phyloP scores from a whole-genome alignment of 352 stramenopile genomes.

The Phytophthora aleatoria region DNA sequence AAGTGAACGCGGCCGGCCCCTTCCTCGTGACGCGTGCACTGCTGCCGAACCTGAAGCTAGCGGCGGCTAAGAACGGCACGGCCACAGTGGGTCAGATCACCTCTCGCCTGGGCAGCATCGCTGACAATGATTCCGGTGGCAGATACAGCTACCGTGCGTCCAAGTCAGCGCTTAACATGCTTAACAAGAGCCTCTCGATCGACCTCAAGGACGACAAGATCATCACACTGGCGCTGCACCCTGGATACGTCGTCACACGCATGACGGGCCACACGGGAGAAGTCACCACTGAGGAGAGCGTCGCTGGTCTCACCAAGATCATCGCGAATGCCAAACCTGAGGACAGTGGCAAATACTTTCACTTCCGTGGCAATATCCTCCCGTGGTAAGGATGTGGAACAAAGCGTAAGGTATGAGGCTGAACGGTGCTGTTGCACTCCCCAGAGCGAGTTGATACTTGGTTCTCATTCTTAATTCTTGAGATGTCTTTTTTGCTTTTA shows the following conservation, averaged over 20 bases:
- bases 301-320: constrained; percentile 44
- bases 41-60: constrained; percentile 50
- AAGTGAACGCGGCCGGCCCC: constrained; percentile 53
- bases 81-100: constrained; percentile 54
- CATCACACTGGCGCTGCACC: constrained; percentile 46
- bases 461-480: too few relatives aligned
- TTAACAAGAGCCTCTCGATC: constrained; percentile 51
- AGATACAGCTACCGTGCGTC: constrained; percentile 73
- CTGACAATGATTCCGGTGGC: constrained; percentile 31
- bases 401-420: neutral
- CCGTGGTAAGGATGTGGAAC: constrained; percentile 39
- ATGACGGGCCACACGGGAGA: constrained; percentile 46
- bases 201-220: constrained; percentile 64
- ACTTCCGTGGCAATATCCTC: constrained; percentile 40
- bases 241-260: constrained; percentile 59
- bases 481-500: too few relatives aligned
- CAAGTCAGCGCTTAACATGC: constrained; percentile 76
- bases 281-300: constrained; percentile 42
- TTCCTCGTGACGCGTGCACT: constrained; percentile 62
- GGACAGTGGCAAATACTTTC: constrained; percentile 53
- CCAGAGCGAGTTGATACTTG: too few relatives aligned
- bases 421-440: too few relatives aligned
- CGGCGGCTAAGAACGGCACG: constrained; percentile 28
- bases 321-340: constrained; percentile 40
- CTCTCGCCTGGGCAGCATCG: constrained; percentile 57